phyloP scores from a whole-genome alignment of 2,329 filamentous ascomycete species.

The Fusarium decemcellulare region DNA sequence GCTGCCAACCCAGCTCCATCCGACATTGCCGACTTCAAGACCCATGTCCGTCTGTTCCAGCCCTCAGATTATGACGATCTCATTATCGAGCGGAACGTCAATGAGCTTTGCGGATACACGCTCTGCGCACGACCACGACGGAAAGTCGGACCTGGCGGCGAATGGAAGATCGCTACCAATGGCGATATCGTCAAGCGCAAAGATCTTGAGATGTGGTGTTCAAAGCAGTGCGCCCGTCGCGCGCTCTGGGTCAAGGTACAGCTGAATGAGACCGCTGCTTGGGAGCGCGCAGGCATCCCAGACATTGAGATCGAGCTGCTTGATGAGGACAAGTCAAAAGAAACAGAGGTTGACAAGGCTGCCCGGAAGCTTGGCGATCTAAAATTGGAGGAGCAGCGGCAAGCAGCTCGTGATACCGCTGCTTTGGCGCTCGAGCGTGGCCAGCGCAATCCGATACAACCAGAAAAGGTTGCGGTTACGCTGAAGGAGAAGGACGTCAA shows the following conservation, averaged over 20 bases:
- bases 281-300: slow-evolving; percentile 78
- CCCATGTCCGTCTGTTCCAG: slow-evolving; percentile 80
- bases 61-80: slow-evolving; percentile 91
- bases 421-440: slow-evolving; percentile 67
- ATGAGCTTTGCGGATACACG: slow-evolving; percentile 85
- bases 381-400: slow-evolving; percentile 60
- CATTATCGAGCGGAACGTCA: slow-evolving; percentile 89
- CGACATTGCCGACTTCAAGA: slow-evolving; percentile 77
- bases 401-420: slow-evolving; percentile 55
- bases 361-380: slow-evolving; percentile 58
- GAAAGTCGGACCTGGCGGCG: slow-evolving; percentile 68
- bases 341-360: slow-evolving; percentile 59
- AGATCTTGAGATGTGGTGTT: slow-evolving; percentile 90
- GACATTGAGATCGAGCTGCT: slow-evolving; percentile 73
- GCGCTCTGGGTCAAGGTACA: slow-evolving; percentile 92
- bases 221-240: slow-evolving; percentile 80
- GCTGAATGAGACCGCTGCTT: slow-evolving; percentile 86
- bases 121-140: slow-evolving; percentile 79
- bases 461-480: slow-evolving; percentile 61
- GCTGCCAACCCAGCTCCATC: slow-evolving; percentile 66
- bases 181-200: slow-evolving; percentile 77
- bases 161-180: slow-evolving; percentile 75
- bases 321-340: slow-evolving; percentile 72
- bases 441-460: slow-evolving; percentile 43
- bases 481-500: slow-evolving; percentile 65